Base-by-base conservation (phyloP, 2,329 filamentous ascomycete species). In the Boeremia exigua region DNA sequence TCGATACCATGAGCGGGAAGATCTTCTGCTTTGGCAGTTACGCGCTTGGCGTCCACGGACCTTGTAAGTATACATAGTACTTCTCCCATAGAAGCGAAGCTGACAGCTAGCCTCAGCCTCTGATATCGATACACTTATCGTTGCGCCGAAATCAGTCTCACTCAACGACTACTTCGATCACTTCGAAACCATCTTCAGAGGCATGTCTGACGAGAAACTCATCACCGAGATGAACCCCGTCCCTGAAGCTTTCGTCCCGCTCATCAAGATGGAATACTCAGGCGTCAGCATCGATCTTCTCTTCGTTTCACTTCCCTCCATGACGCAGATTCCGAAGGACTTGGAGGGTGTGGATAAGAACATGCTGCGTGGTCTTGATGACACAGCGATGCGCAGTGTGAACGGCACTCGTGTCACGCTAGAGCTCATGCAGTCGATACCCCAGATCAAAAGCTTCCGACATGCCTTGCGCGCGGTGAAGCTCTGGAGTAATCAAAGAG, bases 11-110 rank as follows among this genome's bases (percentile, higher is more conserved):
- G 6, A 91, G 93, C 48, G 95, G 93, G 62, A 95, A 94, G 79
- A 88, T 99, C 64, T 96, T 96, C 75, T 96, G 94, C 1, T 99
- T 95, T 75, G 95, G 95, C 61, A 98, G 95, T 77, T 99, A 94
- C 76, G 89, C 93, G 34, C 82, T 99, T 11, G 95, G 95, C 57
- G 95, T 98, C 23, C 96, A 91, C 75, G 93, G 93, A 6, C 95
- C 95, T 39, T 83, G 84, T 86, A 56, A 33, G 62, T 61, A 2
- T 12, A 12, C n/a, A 11, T 10, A 14, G 1, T n/a, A 23, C 11
- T 33, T 4, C 10, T 33, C 7, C 2, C 12, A 14, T 3, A 10
- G n/a, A 27, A 30, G 11, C 28, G 14, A 12, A 30, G 54, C 55
- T 58, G 11, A 61, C 47, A 8, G 17, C 30, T 38, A 10, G n/a